phyloP scores from a whole-genome alignment of 2,329 filamentous ascomycete species.

The Berkeleyomyces basicola region DNA sequence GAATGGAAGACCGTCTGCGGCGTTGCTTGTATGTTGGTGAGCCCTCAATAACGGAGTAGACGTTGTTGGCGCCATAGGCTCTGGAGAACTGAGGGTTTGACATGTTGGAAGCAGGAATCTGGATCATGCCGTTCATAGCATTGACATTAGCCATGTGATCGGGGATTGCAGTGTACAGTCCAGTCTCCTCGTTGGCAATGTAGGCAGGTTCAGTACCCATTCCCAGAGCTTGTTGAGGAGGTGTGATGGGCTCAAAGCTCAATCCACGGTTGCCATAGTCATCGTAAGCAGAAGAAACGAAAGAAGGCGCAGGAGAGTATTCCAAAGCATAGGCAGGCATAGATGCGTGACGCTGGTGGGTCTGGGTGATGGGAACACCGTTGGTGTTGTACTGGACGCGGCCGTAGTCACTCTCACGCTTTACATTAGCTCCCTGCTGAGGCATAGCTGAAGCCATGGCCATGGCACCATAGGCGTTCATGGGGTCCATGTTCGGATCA shows the following conservation, averaged over 20 bases:
- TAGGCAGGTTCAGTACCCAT: conserved; percentile 83
- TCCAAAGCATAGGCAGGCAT: conserved; percentile 92
- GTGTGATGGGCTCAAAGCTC: conserved; percentile 92
- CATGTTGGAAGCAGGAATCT: conserved; percentile 73
- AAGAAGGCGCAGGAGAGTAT: conserved; percentile 94
- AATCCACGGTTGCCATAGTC: conserved; percentile 94
- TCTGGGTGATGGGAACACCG: conserved; percentile 64
- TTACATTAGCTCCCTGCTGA: conserved; percentile 48
- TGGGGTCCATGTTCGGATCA: conserved; percentile 49
- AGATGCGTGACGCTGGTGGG: conserved; percentile 88
- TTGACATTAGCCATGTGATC: conserved; percentile 61
- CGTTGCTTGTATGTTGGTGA: conserved; percentile 98
- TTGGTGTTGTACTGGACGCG: conserved; percentile 85
- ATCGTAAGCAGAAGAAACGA: conserved; percentile 96
- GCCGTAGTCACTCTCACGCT: conserved; percentile 73
- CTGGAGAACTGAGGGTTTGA: conserved; percentile 64
- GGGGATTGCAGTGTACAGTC: conserved; percentile 85
- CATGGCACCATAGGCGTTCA: conserved; percentile 54
- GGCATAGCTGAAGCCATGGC: conserved; percentile 52
- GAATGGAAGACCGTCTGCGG: conserved; percentile 81
- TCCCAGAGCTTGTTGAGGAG: conserved; percentile 72
- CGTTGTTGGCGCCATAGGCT: conserved; percentile 56
- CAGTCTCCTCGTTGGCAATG: conserved; percentile 95
- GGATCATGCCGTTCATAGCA: conserved; percentile 74
- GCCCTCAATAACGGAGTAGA: conserved; percentile 92